A percentile compares a stretch with the other conserved stretches of the same genome.
Conservation (phyloP, 306 rosid genomes). For the Prunus mume region DNA sequence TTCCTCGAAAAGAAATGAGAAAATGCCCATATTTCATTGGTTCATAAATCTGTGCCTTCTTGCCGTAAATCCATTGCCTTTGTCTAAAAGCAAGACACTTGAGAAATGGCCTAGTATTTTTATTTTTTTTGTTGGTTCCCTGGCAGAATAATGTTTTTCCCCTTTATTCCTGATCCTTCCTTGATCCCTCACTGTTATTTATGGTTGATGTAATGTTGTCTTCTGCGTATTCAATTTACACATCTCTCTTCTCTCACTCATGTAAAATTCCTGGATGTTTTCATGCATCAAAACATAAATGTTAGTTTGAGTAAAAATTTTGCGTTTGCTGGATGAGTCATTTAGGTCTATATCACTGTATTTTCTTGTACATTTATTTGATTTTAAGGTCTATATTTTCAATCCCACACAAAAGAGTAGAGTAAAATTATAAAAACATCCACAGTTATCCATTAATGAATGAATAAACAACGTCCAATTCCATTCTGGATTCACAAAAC, state of each 20-base stretch:
- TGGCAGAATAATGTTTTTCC: not conserved
- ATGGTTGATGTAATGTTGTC: not conserved
- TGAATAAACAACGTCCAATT: constrained; percentile 13
- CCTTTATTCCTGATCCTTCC: not conserved
- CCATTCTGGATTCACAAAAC: constrained; percentile 13
- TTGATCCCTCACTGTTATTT: not conserved
- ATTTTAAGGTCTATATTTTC: not conserved
- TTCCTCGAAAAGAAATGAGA: not conserved
- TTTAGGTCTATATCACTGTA: not conserved
- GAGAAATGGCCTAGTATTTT: not conserved
- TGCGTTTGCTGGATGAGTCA: not conserved
- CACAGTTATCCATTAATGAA: not conserved
- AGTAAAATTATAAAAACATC: not conserved
- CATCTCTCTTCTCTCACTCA: not conserved
- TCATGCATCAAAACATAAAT: not conserved
- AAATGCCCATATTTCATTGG: not conserved
- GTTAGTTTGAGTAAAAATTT: not conserved
- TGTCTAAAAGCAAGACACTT: not conserved
- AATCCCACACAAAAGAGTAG: not conserved
- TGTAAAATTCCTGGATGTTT: not conserved
- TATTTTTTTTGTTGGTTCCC: not conserved
- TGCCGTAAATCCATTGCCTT: not conserved
- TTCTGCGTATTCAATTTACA: not conserved
- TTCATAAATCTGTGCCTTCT: not conserved
- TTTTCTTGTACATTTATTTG: not conserved